A percentile compares a stretch with the other conserved stretches of the same genome.
phyloP scores from a whole-genome alignment of 2,329 filamentous ascomycete genomes.

The Talaromyces amestolkiae region DNA sequence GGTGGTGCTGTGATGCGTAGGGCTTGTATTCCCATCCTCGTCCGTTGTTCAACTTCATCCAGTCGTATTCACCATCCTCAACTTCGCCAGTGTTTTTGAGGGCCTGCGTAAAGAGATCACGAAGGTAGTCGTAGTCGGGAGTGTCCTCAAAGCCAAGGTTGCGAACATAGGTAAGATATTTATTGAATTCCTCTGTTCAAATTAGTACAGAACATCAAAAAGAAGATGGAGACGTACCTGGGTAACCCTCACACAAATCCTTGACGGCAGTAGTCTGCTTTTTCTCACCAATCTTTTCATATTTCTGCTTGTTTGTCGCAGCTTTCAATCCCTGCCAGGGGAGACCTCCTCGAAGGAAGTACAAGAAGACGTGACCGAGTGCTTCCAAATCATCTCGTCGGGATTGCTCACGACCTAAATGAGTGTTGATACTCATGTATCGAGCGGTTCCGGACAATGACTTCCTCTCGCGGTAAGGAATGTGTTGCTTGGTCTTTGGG shows the following conservation, averaged over 20 bases:
- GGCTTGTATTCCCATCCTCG: slow-evolving; percentile 87
- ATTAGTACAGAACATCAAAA: neutral
- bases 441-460: slow-evolving; percentile 92
- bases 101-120: slow-evolving; percentile 92
- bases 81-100: slow-evolving; percentile 92
- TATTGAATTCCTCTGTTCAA: slow-evolving; percentile 80
- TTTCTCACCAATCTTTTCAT: slow-evolving; percentile 99
- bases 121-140: slow-evolving; percentile 95
- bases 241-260: slow-evolving; percentile 93
- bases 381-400: slow-evolving; percentile 94
- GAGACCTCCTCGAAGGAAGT: slow-evolving; percentile 64
- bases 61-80: slow-evolving; percentile 98
- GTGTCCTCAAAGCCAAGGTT: slow-evolving; percentile 98
- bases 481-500: slow-evolving; percentile 98
- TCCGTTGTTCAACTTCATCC: slow-evolving; percentile 96
- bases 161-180: slow-evolving; percentile 94
- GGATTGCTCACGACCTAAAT: slow-evolving; percentile 93
- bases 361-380: slow-evolving; percentile 67
- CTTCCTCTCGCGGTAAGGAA: slow-evolving; percentile 94
- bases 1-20: slow-evolving; percentile 62
- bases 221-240: slow-evolving; percentile 50
- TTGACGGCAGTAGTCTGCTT: slow-evolving; percentile 98
- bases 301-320: slow-evolving; percentile 87
- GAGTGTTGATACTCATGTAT: slow-evolving; percentile 99
- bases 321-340: slow-evolving; percentile 68